Evolutionary conservation across 306 rosid genomes (phyloP), one percentile per base, ranked within the genome.

Genomic region (Cucurbita ficifolia): DNA sequence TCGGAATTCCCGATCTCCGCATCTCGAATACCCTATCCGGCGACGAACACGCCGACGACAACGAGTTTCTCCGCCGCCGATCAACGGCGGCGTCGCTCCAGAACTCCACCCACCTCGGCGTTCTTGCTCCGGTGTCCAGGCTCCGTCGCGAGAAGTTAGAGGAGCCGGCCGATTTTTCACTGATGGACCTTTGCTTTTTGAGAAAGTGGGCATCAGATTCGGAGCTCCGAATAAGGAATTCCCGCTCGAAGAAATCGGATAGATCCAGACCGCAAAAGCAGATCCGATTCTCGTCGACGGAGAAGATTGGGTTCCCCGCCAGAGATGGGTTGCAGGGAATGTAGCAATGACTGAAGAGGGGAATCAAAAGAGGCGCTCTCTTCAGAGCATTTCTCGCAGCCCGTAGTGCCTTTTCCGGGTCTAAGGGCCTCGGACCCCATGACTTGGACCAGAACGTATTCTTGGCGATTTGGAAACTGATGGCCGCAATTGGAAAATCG

Each of bases 61-160:
- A 79, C 0, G 95, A 90, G 78, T 82, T 86, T 17, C 96, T 85
- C 70, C 90, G 81, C 57, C 97, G 87, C 0, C 92, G 86, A 64
- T 88, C 96, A 4, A 85, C 86, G 7, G 96, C 96, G 0, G 97
- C 99, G 64, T 94, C 99, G 35, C 87, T 86, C 99, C 99, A 94
- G 73, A 94, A 94, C 79, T 94, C 99, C 13, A 94, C 99, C 99
- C 99, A 94, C 79, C 99, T 73, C 18, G 99, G 99, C 19, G 95
- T 91, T 78, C 89, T 86, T 2, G 88, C 87, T 19, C 88, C 87
- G 0, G 69, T 18, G 77, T 94, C 99, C 4, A 94, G 86, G 76
- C 99, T 94, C 76, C 96, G 73, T 36, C 99, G 85, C 0, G 91
- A 89, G 79, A 89, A 89, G 73, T 75, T 84, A 0, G 87, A 51